A percentile compares a stretch with the other conserved stretches of the same genome.
phyloP scores from a whole-genome alignment of 169 alveolate species.

The Pseudocohnilembus persalinus region DNA sequence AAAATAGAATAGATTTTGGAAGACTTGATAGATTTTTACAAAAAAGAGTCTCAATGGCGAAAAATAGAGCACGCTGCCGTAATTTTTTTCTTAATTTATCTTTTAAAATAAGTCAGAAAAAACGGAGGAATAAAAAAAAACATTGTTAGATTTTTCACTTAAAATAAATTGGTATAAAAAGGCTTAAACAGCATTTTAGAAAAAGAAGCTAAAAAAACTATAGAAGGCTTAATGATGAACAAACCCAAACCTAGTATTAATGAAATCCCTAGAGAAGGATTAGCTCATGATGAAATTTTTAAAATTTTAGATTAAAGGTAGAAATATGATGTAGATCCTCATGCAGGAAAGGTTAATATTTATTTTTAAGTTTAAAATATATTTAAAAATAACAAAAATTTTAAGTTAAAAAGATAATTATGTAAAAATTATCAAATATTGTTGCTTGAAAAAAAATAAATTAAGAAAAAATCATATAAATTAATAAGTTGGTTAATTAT shows the following conservation, averaged over 20 bases:
- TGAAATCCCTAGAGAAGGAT: neutral
- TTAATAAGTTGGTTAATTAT: too few species aligned
- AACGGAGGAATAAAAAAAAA: conserved; percentile 9
- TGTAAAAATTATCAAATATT: too few species aligned
- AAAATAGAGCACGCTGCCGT: conserved; percentile 6
- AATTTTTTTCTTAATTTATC: neutral
- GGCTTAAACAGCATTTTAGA: neutral
- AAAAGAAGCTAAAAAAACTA: conserved; percentile 8
- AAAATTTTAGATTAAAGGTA: conserved; percentile 2
- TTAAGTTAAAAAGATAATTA: too few species aligned
- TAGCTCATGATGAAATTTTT: neutral
- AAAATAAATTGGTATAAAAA: neutral
- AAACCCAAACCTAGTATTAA: neutral
- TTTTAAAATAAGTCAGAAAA: neutral
- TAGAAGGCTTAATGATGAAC: neutral
- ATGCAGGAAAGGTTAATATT: neutral
- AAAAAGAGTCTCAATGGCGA: neutral
- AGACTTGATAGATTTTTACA: too few species aligned
- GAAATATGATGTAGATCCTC: neutral
- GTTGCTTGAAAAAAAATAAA: too few species aligned
- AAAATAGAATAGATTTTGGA: too few species aligned
- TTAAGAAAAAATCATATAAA: too few species aligned
- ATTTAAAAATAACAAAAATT: too few species aligned
- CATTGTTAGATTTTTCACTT: neutral
- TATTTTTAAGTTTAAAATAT: too few species aligned